Conservation (phyloP, 495 filamentous ascomycete species). For the Annulohypoxylon moriforme region DNA sequence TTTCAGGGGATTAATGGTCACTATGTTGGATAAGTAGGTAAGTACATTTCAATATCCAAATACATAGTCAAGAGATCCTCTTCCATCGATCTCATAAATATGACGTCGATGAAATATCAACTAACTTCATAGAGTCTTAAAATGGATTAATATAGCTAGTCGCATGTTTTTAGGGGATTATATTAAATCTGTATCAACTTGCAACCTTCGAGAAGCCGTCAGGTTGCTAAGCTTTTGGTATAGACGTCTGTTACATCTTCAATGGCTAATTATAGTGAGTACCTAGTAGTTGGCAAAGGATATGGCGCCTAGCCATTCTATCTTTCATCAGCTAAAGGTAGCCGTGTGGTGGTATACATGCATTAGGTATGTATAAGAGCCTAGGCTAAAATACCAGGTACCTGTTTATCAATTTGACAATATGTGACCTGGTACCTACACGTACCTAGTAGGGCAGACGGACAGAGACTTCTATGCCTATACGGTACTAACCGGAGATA, state of each 20-base stretch:
- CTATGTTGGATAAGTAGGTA: not conserved
- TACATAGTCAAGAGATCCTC: not conserved
- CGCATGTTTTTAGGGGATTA: not conserved
- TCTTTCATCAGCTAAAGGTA: constrained; percentile 20
- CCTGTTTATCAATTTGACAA: constrained; percentile 11
- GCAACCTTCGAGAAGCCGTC: not conserved
- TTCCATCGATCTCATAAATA: constrained; percentile 5
- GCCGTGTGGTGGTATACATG: constrained; percentile 14
- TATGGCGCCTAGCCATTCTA: not conserved
- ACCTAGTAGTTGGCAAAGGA: not conserved
- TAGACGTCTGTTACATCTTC: not conserved
- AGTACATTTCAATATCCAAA: not conserved
- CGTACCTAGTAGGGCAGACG: too few relatives aligned
- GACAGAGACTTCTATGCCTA: too few relatives aligned
- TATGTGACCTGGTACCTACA: too few relatives aligned
- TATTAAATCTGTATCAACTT: too few relatives aligned
- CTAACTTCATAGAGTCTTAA: constrained; percentile 29
- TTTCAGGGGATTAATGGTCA: not conserved
- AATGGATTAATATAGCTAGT: not conserved
- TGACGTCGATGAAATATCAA: constrained; percentile 30
- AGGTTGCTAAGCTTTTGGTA: not conserved
- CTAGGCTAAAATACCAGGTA: constrained; percentile 35
- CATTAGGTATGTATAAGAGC: constrained; percentile 23
- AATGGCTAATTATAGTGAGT: not conserved
- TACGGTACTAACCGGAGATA: constrained; percentile 13